Evolutionary conservation across 2,329 filamentous ascomycete genomes (phyloP), one percentile per base, ranked within the genome.

Genomic region (Ampelomyces quisqualis): DNA sequence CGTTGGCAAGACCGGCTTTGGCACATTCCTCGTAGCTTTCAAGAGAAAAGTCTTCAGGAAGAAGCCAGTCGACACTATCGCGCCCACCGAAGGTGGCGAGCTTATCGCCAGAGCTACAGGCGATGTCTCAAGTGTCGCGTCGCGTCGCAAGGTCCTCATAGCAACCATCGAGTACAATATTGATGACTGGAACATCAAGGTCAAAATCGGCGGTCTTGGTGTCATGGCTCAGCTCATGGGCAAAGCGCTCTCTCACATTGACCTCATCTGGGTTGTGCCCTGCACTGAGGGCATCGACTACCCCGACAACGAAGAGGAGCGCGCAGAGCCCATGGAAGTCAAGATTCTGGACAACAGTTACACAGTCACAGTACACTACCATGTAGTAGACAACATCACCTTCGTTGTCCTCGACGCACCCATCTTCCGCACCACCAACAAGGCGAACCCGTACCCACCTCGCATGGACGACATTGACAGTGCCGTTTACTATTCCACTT

Each of bases 101-200:
- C 27, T 29, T 17, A 15, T 9, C 4, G 17, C 27, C 5, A n/a
- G 27, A 6, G 27, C 10, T 5, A 29, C 27, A 4, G 27, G 27
- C 2, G 27, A 17, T 2, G 27, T 5, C 13, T 15, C 17, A 15
- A 9, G 8, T 7, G 5, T 15, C 13, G 27, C 13, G 13, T 7
- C 7, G 17, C 27, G 27, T 17, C 27, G 27, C 13, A 29, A 29
- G 27, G 27, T 29, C 7, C 27, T 29, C 13, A 29, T 29, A 9
- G 27, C 27, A 5, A 29, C 27, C 13, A 29, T 29, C 13, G 27
- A 29, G 27, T 29, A 29, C 27, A 29, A 29, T 9, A 29, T 29
- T 9, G 27, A 29, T n/a, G 27, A 29, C 27, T 29, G 27, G 27
- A 29, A 29, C 27, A 29, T 29, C 27, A 29, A 29, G 27, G 27